Conservation (phyloP, 1,139 yeast species). For the Blastobotrys petasosporus region DNA sequence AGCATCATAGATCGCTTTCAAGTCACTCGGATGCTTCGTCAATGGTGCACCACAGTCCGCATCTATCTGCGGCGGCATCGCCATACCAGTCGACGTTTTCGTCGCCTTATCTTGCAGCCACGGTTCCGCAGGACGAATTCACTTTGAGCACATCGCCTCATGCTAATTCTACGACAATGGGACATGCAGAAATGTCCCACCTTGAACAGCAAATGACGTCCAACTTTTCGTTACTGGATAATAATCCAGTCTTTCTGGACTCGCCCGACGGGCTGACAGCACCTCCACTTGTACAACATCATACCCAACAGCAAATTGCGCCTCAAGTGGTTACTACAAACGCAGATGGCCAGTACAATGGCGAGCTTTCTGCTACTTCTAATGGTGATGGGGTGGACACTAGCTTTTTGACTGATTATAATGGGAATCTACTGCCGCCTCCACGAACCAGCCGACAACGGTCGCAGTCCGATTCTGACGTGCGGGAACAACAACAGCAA, state of each 20-base stretch:
- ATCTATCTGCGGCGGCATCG: conserved; percentile 16
- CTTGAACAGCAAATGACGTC: conserved; percentile 20
- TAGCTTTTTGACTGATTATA: conserved; percentile 3
- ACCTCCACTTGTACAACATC: conserved; percentile 4
- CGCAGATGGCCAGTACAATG: not conserved
- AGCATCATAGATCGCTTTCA: conserved; percentile 16
- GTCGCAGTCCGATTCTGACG: conserved; percentile 23
- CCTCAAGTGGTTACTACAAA: not conserved
- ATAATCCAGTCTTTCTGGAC: conserved; percentile 9
- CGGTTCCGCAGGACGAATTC: conserved; percentile 7
- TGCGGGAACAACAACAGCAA: conserved; percentile 11
- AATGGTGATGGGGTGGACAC: not conserved
- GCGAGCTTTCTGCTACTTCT: conserved; percentile 1
- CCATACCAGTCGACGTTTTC: conserved; percentile 19
- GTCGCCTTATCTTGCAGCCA: conserved; percentile 18
- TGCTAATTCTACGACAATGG: conserved; percentile 1
- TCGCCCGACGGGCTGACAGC: conserved; percentile 2
- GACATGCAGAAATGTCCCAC: conserved; percentile 12
- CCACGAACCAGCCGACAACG: conserved; percentile 18
- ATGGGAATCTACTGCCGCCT: conserved; percentile 13
- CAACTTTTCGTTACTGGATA: conserved; percentile 19
- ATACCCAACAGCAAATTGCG: not conserved
- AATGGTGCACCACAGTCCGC: conserved; percentile 10
- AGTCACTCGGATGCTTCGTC: conserved; percentile 19
- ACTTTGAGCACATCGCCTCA: conserved; percentile 2